These are phyloP conservation scores for Phtheirospermum japonicum DNA, from an alignment of 257 asterid species.

Conservation along the genomic window DNA sequence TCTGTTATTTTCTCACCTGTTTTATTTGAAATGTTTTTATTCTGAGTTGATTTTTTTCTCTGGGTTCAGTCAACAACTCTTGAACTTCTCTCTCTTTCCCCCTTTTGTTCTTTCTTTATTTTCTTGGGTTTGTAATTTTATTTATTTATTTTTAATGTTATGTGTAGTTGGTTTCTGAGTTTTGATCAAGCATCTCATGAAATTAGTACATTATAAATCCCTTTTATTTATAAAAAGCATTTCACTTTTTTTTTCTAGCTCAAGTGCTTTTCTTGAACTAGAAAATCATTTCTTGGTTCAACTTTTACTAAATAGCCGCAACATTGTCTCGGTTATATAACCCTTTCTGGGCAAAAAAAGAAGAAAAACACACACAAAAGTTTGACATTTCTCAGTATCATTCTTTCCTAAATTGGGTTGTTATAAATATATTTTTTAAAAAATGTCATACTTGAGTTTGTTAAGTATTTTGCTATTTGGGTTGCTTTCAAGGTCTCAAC, in stretches of 20 bases:
- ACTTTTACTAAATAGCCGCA: too few species aligned
- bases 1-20: constrained; percentile 24
- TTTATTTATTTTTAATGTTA: too few species aligned
- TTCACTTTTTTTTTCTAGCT: not conserved
- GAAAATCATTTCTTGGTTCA: too few species aligned
- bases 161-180: too few species aligned
- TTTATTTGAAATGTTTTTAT: constrained; percentile 14
- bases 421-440: constrained; percentile 22
- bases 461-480: constrained; percentile 47
- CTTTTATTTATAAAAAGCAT: not conserved
- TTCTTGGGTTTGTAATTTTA: not conserved
- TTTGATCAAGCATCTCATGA: not conserved
- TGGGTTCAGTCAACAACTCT: not conserved
- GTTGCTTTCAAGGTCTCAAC: constrained; percentile 46
- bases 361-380: not conserved
- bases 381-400: not conserved
- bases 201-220: not conserved
- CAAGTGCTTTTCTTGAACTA: too few species aligned
- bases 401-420: constrained; percentile 8
- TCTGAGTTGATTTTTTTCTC: not conserved
- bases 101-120: not conserved
- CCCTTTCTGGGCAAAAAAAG: not conserved
- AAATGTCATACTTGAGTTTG: constrained; percentile 44
- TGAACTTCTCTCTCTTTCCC: not conserved
- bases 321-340: too few species aligned